phyloP scores from a whole-genome alignment of 2,329 filamentous ascomycete species.

The Ophiostoma ulmi region DNA sequence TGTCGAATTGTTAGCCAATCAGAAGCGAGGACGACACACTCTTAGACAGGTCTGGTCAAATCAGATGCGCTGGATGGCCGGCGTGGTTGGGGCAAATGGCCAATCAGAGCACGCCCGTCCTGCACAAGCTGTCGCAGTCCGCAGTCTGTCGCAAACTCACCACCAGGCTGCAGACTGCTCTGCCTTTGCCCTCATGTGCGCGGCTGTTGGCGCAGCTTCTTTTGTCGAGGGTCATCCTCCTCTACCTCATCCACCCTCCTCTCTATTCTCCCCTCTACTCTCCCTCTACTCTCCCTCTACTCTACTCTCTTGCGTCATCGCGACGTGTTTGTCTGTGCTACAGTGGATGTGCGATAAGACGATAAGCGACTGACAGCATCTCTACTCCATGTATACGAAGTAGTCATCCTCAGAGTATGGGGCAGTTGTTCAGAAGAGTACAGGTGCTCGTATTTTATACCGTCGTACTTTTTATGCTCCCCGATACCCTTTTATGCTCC shows the following conservation, averaged over 20 bases:
- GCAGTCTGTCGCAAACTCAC: neutral
- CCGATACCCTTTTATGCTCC: neutral
- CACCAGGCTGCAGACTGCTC: neutral
- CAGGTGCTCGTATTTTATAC: neutral
- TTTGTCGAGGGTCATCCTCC: neutral
- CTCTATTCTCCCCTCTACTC: neutral
- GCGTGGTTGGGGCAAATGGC: slow-evolving; percentile 18
- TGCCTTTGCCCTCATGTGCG: slow-evolving; percentile 16
- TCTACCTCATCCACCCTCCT: neutral
- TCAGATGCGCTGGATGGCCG: slow-evolving; percentile 24
- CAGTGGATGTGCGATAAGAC: neutral
- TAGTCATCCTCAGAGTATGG: neutral
- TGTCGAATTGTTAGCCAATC: neutral
- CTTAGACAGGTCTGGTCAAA: slow-evolving; percentile 20
- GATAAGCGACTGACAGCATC: neutral
- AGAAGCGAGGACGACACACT: neutral
- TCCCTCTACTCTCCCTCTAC: neutral
- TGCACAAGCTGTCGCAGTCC: slow-evolving; percentile 22
- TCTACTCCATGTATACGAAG: neutral
- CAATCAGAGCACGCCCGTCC: slow-evolving; percentile 20
- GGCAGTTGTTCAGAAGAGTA: neutral
- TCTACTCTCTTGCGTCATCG: neutral
- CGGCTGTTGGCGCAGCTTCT: neutral
- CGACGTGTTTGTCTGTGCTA: neutral
- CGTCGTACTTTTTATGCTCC: neutral